A percentile compares a stretch with the other conserved stretches of the same genome.
These are phyloP conservation scores for Begonia peltatifolia DNA, from an alignment of 306 rosid species.

Conservation along the genomic window DNA sequence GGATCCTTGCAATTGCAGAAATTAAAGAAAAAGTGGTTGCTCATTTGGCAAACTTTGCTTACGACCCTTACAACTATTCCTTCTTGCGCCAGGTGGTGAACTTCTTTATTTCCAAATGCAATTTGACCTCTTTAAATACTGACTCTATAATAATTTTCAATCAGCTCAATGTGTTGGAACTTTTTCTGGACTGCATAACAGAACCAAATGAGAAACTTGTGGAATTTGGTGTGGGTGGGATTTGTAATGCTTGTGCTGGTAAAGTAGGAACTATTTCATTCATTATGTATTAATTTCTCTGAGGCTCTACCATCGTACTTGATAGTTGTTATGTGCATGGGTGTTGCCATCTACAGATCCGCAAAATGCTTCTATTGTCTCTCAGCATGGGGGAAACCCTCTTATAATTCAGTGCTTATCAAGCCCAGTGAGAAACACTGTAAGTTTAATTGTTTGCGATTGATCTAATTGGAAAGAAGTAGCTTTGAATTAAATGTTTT, in stretches of 20 bases:
- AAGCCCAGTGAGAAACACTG: conserved; percentile 83
- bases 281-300: not conserved
- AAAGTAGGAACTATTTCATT: conserved; percentile 4
- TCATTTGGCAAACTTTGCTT: conserved; percentile 81
- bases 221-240: conserved; percentile 77
- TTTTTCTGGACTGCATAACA: conserved; percentile 72
- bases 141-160: conserved; percentile 3
- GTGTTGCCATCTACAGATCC: conserved; percentile 27
- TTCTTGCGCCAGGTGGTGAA: conserved; percentile 61
- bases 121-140: not conserved
- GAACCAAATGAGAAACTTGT: conserved; percentile 88
- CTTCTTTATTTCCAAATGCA: conserved; percentile 2
- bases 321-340: not conserved
- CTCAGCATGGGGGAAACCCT: conserved; percentile 51
- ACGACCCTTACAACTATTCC: conserved; percentile 76
- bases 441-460: conserved; percentile 26
- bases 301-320: not conserved
- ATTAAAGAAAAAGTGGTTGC: conserved; percentile 59
- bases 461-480: not conserved
- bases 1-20: conserved; percentile 27
- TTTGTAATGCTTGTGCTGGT: conserved; percentile 83
- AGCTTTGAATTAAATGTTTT: not conserved
- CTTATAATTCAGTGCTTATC: conserved; percentile 68
- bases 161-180: conserved; percentile 86
- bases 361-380: conserved; percentile 41